phyloP scores from a whole-genome alignment of 768 basidiomycete genomes.

The Mycena latifolia region DNA sequence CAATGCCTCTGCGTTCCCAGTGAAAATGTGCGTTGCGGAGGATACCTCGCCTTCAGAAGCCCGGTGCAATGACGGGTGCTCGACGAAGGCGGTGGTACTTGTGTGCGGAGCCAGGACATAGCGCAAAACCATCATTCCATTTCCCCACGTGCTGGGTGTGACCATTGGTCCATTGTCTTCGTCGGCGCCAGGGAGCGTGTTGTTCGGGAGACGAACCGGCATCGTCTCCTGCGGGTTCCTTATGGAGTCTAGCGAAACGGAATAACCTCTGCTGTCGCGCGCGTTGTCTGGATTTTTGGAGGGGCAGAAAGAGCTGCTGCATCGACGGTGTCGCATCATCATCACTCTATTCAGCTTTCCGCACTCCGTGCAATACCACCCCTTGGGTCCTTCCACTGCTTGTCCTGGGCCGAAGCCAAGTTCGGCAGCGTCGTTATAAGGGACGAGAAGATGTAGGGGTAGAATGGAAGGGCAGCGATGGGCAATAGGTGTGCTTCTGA shows the following conservation, averaged over 20 bases:
- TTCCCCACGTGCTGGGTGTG: slow-evolving; percentile 41
- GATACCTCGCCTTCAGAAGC: slow-evolving; percentile 23
- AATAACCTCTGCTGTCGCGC: slow-evolving; percentile 37
- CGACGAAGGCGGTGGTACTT: background rate
- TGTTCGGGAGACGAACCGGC: slow-evolving; percentile 47
- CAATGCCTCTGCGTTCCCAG: slow-evolving; percentile 55
- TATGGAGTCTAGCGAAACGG: slow-evolving; percentile 44
- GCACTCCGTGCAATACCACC: slow-evolving; percentile 63
- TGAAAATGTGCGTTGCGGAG: slow-evolving; percentile 61
- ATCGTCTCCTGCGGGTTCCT: slow-evolving; percentile 51
- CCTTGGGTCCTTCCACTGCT: slow-evolving; percentile 40
- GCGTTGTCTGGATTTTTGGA: background rate
- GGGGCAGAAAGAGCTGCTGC: slow-evolving; percentile 53
- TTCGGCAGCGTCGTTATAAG: slow-evolving; percentile 29
- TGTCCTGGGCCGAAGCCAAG: slow-evolving; percentile 14
- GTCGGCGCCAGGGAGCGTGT: slow-evolving; percentile 44
- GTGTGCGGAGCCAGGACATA: slow-evolving; percentile 30
- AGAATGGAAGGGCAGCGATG: slow-evolving; percentile 33
- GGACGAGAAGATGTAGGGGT: slow-evolving; percentile 46
- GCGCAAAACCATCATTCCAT: slow-evolving; percentile 52
- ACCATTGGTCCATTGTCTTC: slow-evolving; percentile 29
- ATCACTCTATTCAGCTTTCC: slow-evolving; percentile 62
- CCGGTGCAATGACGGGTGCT: background rate
- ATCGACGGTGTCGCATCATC: slow-evolving; percentile 61
- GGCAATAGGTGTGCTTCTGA: slow-evolving; percentile 28